Evolutionary conservation across 1,284 basidiomycete genomes (phyloP).

Genomic region (Sanghuangporus sanghuang): DNA sequence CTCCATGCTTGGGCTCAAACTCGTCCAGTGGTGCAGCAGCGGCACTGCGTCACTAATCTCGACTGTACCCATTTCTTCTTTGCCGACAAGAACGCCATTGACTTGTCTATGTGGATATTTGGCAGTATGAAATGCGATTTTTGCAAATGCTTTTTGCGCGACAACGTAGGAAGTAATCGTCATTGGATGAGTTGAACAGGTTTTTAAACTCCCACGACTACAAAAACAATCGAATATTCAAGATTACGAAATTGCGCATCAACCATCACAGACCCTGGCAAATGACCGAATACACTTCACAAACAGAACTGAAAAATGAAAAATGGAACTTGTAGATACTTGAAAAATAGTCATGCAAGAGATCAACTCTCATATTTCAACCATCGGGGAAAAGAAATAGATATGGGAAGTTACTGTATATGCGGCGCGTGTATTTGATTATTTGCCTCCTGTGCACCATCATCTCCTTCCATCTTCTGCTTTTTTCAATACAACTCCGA

Average conservation of each 20-base stretch:
- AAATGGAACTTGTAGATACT: background rate
- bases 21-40: constrained; percentile 77
- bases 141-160: constrained; percentile 53
- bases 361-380: too few species aligned
- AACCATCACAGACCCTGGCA: background rate
- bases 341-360: too few species aligned
- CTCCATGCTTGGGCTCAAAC: constrained; percentile 74
- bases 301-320: background rate
- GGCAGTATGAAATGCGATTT: constrained; percentile 65
- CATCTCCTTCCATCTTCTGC: too few species aligned
- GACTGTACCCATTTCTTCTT: constrained; percentile 31
- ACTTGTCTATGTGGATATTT: constrained; percentile 67
- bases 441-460: too few species aligned
- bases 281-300: background rate
- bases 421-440: too few species aligned
- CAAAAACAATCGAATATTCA: background rate
- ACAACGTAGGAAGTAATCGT: constrained; percentile 39
- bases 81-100: constrained; percentile 64
- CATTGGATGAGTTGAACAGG: background rate
- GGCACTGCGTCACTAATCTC: constrained; percentile 60
- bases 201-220: background rate
- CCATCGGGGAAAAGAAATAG: too few species aligned
- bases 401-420: too few species aligned
- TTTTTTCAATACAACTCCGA: background rate
- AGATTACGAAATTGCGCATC: background rate